Base-by-base conservation (phyloP, 78 protist genomes). In the Pelomyxa schiedti region DNA sequence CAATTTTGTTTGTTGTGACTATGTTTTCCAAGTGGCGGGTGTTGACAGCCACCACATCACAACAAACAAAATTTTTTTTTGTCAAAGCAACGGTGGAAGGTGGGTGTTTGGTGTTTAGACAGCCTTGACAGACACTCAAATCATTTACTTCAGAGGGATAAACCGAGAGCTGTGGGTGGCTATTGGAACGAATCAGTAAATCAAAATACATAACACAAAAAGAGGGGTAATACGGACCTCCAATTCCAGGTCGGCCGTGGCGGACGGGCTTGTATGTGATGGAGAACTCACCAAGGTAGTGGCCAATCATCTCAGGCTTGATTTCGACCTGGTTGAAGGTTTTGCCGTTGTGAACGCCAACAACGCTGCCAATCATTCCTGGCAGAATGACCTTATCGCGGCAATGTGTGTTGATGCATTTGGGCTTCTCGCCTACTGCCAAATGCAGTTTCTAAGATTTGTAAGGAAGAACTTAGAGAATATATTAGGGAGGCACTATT, bases 261-360 rank as follows among this genome's bases (percentile, higher is more conserved):
- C 35, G 64, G 40, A 97, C 97, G 28, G 98, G 96, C 88, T 90
- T 93, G 98, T 98, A 98, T 22, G 99, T 76, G 77, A 96, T 75
- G 24, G 99, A 90, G 95, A 97, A 98, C 92, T 98, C 99, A 71
- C 95, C 99, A 8, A 96, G 86, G 93, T 95, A 96, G 86, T 89
- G 93, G 68, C 99, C 99, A 36, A 95, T 74, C 99, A 98, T 98
- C 77, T 97, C 99, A 32, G 99, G 90, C 93, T 95, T 95, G 84
- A 97, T 72, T 79, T 97, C 99, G 41, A 98, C 98, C 38, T 79
- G 74, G 84, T 75, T 92, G 93, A 88, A 98, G 40, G 72, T 53
- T 91, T 96, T 95, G 52, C 99, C 99, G 90, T 98, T 97, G 98
- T 98, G 95, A 40, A 98, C 91, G 69, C 97, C 99, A 42, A 97